phyloP scores from a whole-genome alignment of 2,329 filamentous ascomycete species.

The Lojkania enalia region DNA sequence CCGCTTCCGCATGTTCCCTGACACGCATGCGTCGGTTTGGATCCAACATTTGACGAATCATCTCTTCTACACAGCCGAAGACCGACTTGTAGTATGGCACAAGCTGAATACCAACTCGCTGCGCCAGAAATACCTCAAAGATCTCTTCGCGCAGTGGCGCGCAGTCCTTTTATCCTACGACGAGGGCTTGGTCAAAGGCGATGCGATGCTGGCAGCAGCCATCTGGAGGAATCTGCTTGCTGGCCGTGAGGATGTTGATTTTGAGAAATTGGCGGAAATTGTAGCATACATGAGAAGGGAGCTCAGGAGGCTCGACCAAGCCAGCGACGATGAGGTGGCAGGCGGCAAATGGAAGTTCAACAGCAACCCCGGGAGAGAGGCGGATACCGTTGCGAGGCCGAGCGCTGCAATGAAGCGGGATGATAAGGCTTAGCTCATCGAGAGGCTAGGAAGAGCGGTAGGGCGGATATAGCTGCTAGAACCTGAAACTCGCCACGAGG shows the following conservation, averaged over 20 bases:
- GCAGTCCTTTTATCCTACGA: slow-evolving; percentile 83
- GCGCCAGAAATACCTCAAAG: slow-evolving; percentile 71
- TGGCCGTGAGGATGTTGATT: slow-evolving; percentile 65
- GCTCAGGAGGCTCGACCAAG: slow-evolving; percentile 56
- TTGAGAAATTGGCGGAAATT: slow-evolving; percentile 62
- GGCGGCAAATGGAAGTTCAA: slow-evolving; percentile 54
- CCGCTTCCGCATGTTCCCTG: slow-evolving; percentile 77
- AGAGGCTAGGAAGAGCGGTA: no score
- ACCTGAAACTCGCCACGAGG: no score
- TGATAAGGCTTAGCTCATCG: background rate
- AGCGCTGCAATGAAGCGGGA: background rate
- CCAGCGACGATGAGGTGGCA: slow-evolving; percentile 57
- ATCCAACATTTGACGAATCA: slow-evolving; percentile 92
- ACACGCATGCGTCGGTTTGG: slow-evolving; percentile 71
- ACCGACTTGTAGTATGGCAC: slow-evolving; percentile 80
- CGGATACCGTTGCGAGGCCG: slow-evolving; percentile 20
- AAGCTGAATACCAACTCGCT: slow-evolving; percentile 60
- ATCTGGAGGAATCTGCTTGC: slow-evolving; percentile 95
- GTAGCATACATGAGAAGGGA: slow-evolving; percentile 66
- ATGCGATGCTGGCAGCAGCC: slow-evolving; percentile 76
- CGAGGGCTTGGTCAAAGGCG: slow-evolving; percentile 75
- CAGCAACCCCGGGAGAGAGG: slow-evolving; percentile 48
- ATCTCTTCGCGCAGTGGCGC: slow-evolving; percentile 91
- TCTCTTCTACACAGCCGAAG: slow-evolving; percentile 89
- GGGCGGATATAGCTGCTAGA: no score